Evolutionary conservation across 2,329 filamentous ascomycete species (phyloP).

Genomic region (Penicillium verrucosum): DNA sequence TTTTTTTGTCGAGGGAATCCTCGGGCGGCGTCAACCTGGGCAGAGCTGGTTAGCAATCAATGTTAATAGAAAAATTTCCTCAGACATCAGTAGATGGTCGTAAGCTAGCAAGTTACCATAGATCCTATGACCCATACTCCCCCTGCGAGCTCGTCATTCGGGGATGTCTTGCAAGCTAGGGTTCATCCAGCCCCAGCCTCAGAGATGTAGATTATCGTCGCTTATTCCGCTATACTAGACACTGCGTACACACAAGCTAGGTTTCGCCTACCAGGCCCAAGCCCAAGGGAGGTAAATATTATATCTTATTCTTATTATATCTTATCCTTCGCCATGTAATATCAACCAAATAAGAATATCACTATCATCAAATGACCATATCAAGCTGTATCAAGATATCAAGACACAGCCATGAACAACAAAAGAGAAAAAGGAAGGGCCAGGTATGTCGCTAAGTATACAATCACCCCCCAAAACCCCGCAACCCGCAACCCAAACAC

Average conservation of each 20-base stretch:
- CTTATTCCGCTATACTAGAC: too few species aligned
- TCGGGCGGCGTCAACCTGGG: constrained; percentile 21
- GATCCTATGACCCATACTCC: neutral
- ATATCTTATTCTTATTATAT: too few species aligned
- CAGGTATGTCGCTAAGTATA: neutral
- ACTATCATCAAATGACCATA: neutral
- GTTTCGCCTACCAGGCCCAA: too few species aligned
- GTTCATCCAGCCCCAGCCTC: neutral
- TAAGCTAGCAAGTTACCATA: neutral
- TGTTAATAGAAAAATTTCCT: constrained; percentile 3
- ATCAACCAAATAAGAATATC: neutral
- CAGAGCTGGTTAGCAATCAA: constrained; percentile 20
- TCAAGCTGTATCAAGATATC: neutral
- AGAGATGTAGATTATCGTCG: neutral
- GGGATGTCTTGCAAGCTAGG: neutral
- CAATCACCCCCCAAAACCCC: neutral
- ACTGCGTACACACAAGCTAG: too few species aligned
- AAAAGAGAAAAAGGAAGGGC: neutral
- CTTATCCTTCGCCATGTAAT: too few species aligned
- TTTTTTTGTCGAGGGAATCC: constrained; percentile 14
- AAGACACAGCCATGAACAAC: neutral
- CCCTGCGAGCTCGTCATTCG: neutral
- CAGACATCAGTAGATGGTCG: neutral
- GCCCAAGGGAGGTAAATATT: too few species aligned
- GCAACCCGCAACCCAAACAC: too few species aligned